These are phyloP conservation scores for Stentor coeruleus DNA, from an alignment of 73 alveolate genomes.

Conservation along the genomic window DNA sequence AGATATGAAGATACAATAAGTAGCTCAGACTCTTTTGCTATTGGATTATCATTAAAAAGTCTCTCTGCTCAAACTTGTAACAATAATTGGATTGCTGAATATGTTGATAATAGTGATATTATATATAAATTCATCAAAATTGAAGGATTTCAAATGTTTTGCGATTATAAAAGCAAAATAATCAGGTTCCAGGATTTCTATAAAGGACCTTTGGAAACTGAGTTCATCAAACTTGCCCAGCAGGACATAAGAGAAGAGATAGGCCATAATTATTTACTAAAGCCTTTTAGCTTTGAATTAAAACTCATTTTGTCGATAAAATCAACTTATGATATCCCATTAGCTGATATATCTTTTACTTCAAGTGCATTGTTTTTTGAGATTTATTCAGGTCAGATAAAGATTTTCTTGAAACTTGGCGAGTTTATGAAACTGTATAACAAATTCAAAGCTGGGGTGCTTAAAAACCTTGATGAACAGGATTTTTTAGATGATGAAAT, in stretches of 20 bases:
- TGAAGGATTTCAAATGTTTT: not conserved
- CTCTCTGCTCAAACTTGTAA: constrained; percentile 41
- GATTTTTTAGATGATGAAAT: not conserved
- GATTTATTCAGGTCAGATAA: not conserved
- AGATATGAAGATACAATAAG: constrained; percentile 56
- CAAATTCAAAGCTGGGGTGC: not conserved
- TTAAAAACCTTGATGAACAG: not conserved
- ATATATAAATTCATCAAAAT: not conserved
- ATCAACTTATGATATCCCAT: not conserved
- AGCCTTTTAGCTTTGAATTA: not conserved
- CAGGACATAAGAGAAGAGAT: not conserved
- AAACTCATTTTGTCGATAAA: no score
- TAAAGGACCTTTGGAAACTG: no score
- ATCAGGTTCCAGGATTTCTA: not conserved
- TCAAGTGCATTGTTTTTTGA: not conserved
- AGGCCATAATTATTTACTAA: not conserved
- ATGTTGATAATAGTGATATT: not conserved
- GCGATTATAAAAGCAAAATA: not conserved
- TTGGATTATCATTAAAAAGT: constrained; percentile 37
- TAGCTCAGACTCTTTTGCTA: constrained; percentile 35
- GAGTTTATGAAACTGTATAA: not conserved
- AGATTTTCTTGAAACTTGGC: no score
- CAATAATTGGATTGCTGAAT: constrained; percentile 44
- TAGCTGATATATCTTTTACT: no score
- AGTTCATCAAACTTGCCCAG: not conserved